Evolutionary conservation across 73 alveolate genomes (phyloP).

Genomic region (Uronychia binucleata): DNA sequence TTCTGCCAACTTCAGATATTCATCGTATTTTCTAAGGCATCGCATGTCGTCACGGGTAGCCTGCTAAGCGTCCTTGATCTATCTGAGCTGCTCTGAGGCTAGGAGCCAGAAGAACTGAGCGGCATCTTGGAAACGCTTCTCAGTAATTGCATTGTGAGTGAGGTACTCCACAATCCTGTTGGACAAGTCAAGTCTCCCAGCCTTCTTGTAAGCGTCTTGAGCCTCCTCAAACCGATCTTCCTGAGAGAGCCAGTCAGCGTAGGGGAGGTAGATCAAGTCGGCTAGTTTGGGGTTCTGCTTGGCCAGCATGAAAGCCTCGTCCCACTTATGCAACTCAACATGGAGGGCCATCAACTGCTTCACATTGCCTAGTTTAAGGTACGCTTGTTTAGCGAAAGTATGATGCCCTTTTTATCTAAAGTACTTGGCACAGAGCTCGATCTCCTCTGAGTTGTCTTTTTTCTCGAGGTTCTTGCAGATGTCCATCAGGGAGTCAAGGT

Average conservation of each 20-base stretch:
- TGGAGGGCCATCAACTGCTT: constrained; percentile 89
- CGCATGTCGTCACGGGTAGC: constrained; percentile 66
- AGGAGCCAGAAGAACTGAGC: constrained; percentile 88
- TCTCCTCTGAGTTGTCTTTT: constrained; percentile 73
- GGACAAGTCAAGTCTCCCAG: constrained; percentile 88
- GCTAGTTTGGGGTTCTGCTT: constrained; percentile 73
- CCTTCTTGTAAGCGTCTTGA: constrained; percentile 93
- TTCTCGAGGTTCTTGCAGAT: constrained; percentile 86
- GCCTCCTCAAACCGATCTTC: constrained; percentile 97
- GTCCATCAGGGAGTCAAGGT: constrained; percentile 87
- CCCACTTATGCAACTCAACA: constrained; percentile 96
- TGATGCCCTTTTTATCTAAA: constrained; percentile 88
- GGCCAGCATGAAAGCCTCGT: constrained; percentile 91
- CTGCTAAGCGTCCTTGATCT: constrained; percentile 79
- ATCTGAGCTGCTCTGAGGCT: constrained; percentile 81
- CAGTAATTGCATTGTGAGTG: constrained; percentile 89
- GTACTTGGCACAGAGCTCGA: constrained; percentile 91
- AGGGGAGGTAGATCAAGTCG: constrained; percentile 86
- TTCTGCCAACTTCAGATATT: constrained; percentile 78
- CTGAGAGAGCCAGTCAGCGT: constrained; percentile 92
- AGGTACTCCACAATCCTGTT: constrained; percentile 83
- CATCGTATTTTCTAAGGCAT: constrained; percentile 76
- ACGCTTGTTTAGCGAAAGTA: constrained; percentile 94
- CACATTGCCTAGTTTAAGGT: constrained; percentile 87
- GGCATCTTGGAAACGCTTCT: constrained; percentile 94